These are phyloP conservation scores for Lagenaria siceraria DNA, from an alignment of 306 rosid genomes.

Conservation along the genomic window DNA sequence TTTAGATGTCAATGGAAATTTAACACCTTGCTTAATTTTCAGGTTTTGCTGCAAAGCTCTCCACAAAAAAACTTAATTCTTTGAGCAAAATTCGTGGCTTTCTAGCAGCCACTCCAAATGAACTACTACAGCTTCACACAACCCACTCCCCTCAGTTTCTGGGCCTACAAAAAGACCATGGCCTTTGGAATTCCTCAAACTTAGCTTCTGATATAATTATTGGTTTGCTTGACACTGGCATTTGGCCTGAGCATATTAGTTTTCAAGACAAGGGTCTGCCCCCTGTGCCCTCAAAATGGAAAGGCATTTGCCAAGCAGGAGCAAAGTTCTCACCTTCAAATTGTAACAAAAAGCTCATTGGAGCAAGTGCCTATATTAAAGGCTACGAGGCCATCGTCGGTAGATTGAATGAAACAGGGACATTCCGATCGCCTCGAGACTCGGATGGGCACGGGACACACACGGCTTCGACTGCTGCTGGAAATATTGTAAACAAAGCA, in stretches of 20 bases:
- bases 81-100: conserved; percentile 37
- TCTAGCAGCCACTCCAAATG: conserved; percentile 46
- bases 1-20: too few relatives aligned
- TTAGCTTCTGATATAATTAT: conserved; percentile 50
- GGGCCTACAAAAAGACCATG: conserved; percentile 31
- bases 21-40: neutral
- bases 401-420: conserved; percentile 33
- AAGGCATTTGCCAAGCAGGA: conserved; percentile 53
- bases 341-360: conserved; percentile 58
- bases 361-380: conserved; percentile 42
- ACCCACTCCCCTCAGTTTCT: conserved; percentile 50
- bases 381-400: conserved; percentile 55
- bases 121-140: conserved; percentile 46
- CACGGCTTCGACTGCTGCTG: conserved; percentile 67
- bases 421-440: conserved; percentile 51
- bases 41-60: conserved; percentile 52
- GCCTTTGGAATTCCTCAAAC: conserved; percentile 43
- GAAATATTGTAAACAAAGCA: conserved; percentile 30
- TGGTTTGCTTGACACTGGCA: conserved; percentile 54
- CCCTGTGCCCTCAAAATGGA: conserved; percentile 44
- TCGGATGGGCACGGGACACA: conserved; percentile 66
- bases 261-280: conserved; percentile 39
- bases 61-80: conserved; percentile 30
- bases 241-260: conserved; percentile 74
- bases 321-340: conserved; percentile 32